A percentile compares a stretch with the other conserved stretches of the same genome.
Conservation (phyloP, 2,329 filamentous ascomycete genomes). For the Curvularia eragrostidis region DNA sequence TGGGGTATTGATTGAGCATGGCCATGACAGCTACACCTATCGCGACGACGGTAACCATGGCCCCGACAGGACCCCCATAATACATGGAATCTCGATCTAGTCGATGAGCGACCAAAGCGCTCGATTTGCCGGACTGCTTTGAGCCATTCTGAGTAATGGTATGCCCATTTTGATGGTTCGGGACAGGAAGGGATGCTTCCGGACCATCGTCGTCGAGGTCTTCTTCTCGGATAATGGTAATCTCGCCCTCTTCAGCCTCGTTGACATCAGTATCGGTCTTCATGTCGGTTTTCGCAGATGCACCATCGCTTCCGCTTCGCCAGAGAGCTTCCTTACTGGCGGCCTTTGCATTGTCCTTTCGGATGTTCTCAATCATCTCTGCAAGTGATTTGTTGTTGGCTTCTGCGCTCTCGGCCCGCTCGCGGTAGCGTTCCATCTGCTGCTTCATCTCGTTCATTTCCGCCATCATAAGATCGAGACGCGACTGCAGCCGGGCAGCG, state of each 20-base stretch:
- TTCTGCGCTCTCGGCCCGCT: slow-evolving; percentile 81
- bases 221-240: slow-evolving; percentile 46
- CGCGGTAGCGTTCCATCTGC: slow-evolving; percentile 78
- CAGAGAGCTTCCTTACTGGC: slow-evolving; percentile 41
- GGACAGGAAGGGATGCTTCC: slow-evolving; percentile 25
- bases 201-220: slow-evolving; percentile 36
- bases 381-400: slow-evolving; percentile 78
- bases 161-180: slow-evolving; percentile 42
- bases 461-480: slow-evolving; percentile 75
- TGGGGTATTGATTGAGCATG: slow-evolving; percentile 53
- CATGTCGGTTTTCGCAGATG: slow-evolving; percentile 16
- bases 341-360: slow-evolving; percentile 66
- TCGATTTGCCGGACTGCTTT: slow-evolving; percentile 30
- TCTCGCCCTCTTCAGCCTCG: slow-evolving; percentile 45
- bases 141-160: slow-evolving; percentile 31
- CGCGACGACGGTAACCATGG: slow-evolving; percentile 50
- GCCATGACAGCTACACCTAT: slow-evolving; percentile 52
- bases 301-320: slow-evolving; percentile 35
- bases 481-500: slow-evolving; percentile 66
- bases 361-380: slow-evolving; percentile 86
- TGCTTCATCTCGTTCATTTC: slow-evolving; percentile 83
- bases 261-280: slow-evolving; percentile 26
- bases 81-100: slow-evolving; percentile 41
- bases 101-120: slow-evolving; percentile 36
- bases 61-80: slow-evolving; percentile 49